Evolutionary conservation across 1,284 basidiomycete genomes (phyloP).

Genomic region (Trichosporon ovoides): DNA sequence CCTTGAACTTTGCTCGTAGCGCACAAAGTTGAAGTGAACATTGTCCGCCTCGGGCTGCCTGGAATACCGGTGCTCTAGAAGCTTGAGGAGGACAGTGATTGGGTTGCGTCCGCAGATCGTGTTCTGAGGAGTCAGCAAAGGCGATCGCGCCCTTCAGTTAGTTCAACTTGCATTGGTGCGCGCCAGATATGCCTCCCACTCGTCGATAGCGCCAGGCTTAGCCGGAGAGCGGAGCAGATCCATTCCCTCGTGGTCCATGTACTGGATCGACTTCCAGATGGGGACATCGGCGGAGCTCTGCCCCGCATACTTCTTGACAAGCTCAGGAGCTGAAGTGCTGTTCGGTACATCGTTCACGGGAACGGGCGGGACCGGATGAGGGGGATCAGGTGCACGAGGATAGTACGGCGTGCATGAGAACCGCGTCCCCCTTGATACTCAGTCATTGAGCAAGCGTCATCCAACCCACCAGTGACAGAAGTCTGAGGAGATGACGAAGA

Average conservation of each 20-base stretch:
- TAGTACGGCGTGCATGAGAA: slow-evolving; percentile 92
- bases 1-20: slow-evolving; percentile 85
- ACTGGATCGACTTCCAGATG: slow-evolving; percentile 56
- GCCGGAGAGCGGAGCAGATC: slow-evolving; percentile 35
- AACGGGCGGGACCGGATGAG: slow-evolving; percentile 52
- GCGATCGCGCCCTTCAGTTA: not conserved
- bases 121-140: slow-evolving; percentile 56
- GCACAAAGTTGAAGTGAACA: slow-evolving; percentile 61
- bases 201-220: slow-evolving; percentile 54
- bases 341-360: not conserved
- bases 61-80: slow-evolving; percentile 61
- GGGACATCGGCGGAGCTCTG: slow-evolving; percentile 66
- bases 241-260: slow-evolving; percentile 46
- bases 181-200: slow-evolving; percentile 69
- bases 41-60: slow-evolving; percentile 38
- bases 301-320: slow-evolving; percentile 28
- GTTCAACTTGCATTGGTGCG: slow-evolving; percentile 55
- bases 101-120: slow-evolving; percentile 96
- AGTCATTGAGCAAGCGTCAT: not conserved
- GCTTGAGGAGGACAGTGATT: slow-evolving; percentile 82
- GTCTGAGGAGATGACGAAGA: slow-evolving; percentile 89
- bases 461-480: slow-evolving; percentile 88
- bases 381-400: slow-evolving; percentile 56
- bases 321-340: slow-evolving; percentile 31
- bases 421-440: slow-evolving; percentile 65